Percentiles rank a stretch among this genome's conserved stretches.
Conservation (phyloP, 768 basidiomycete species). For the Brasilioporus rufonigricans region DNA sequence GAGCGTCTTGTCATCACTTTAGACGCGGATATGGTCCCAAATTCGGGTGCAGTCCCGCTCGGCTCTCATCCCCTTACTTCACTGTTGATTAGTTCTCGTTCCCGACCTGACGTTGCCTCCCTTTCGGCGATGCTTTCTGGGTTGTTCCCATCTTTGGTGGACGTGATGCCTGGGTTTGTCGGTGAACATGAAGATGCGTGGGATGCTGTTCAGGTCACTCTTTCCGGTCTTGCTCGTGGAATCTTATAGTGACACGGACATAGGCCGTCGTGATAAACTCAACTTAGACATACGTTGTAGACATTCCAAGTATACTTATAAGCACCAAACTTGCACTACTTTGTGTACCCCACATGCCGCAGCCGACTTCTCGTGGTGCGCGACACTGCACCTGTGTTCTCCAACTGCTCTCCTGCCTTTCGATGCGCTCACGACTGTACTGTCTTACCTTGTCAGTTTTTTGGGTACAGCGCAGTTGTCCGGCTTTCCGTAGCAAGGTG, state of each 20-base stretch:
- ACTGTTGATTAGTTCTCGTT: slow-evolving; percentile 35
- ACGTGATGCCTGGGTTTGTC: slow-evolving; percentile 35
- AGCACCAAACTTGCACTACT: too few species aligned
- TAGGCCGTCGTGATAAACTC: neutral
- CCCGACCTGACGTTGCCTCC: slow-evolving; percentile 25
- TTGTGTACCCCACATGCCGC: too few species aligned
- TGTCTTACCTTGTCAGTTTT: too few species aligned
- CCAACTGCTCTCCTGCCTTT: too few species aligned
- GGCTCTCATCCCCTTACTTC: slow-evolving; percentile 26
- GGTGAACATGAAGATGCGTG: slow-evolving; percentile 33
- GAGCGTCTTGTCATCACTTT: slow-evolving; percentile 19
- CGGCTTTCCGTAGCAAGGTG: too few species aligned
- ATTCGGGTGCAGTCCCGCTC: neutral
- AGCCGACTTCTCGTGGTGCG: too few species aligned
- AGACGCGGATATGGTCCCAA: slow-evolving; percentile 1
- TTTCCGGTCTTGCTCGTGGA: slow-evolving; percentile 1
- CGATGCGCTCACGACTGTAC: too few species aligned
- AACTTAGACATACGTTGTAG: neutral
- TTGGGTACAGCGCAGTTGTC: too few species aligned
- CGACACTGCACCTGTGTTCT: too few species aligned
- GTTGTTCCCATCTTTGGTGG: slow-evolving; percentile 40
- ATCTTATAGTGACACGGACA: neutral
- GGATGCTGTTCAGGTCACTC: slow-evolving; percentile 13
- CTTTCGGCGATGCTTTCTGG: slow-evolving; percentile 31
- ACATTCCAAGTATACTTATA: slow-evolving; percentile 1